Evolutionary conservation across 345 rosid species (phyloP).

Genomic region (Moricandia moricandioides): DNA sequence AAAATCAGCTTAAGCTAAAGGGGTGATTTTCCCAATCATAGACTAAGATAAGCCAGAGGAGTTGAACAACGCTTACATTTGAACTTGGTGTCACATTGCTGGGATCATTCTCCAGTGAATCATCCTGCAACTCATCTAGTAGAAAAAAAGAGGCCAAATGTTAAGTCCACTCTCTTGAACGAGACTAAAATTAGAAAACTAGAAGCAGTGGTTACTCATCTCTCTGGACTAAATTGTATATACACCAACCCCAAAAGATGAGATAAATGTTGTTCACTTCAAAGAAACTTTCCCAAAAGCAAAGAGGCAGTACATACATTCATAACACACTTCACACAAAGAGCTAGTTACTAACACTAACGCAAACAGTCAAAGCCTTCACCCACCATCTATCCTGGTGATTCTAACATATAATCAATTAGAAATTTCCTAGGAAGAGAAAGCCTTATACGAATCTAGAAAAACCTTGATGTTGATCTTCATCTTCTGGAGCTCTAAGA

Average conservation of each 20-base stretch:
- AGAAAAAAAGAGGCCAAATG: conserved; percentile 15
- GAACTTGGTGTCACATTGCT: conserved; percentile 26
- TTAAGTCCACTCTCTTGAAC: conserved; percentile 9
- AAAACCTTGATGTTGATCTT: conserved; percentile 43
- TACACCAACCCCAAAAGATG: not conserved
- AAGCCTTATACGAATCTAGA: conserved; percentile 1
- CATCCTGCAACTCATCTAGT: conserved; percentile 33
- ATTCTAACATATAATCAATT: not conserved
- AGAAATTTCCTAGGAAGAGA: not conserved
- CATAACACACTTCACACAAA: conserved; percentile 7
- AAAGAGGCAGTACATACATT: not conserved
- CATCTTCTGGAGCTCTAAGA: conserved; percentile 37
- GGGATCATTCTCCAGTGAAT: conserved; percentile 32
- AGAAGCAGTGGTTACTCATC: conserved; percentile 8
- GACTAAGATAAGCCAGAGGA: not conserved
- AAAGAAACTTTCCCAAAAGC: not conserved
- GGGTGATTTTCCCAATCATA: not conserved
- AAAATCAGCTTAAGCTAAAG: not conserved
- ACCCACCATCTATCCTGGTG: not conserved
- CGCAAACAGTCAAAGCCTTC: not conserved
- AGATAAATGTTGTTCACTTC: not conserved
- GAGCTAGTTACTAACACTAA: conserved; percentile 7
- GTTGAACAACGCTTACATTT: conserved; percentile 39
- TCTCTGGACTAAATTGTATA: not conserved
- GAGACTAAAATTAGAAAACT: not conserved